Evolutionary conservation across 2,329 filamentous ascomycete genomes (phyloP).

Genomic region (Cytospora paraplurivora): DNA sequence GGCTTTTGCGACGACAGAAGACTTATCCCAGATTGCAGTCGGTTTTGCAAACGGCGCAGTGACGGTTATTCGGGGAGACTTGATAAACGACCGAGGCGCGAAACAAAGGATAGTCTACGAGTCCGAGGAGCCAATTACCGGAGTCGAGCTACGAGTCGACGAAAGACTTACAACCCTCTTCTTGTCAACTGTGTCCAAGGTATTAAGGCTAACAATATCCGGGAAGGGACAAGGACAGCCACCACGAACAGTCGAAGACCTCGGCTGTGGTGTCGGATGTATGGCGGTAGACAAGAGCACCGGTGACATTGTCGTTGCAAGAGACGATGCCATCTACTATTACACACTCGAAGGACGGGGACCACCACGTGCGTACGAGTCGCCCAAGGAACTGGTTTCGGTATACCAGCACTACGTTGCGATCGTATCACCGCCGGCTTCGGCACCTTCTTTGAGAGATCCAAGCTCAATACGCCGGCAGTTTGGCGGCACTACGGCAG

Average conservation of each 20-base stretch:
- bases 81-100: constrained; percentile 92
- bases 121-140: constrained; percentile 93
- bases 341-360: constrained; percentile 85
- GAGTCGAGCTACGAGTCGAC: constrained; percentile 73
- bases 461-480: constrained; percentile 67
- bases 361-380: constrained; percentile 87
- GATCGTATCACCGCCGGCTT: constrained; percentile 74
- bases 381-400: constrained; percentile 79
- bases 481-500: constrained; percentile 72
- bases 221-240: constrained; percentile 88
- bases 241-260: constrained; percentile 84
- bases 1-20: constrained; percentile 82
- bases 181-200: constrained; percentile 85
- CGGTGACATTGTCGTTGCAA: constrained; percentile 85
- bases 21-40: constrained; percentile 89
- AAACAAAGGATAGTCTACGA: constrained; percentile 95
- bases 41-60: constrained; percentile 96
- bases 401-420: constrained; percentile 85
- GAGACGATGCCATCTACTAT: constrained; percentile 94
- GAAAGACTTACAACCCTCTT: constrained; percentile 74
- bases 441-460: constrained; percentile 52
- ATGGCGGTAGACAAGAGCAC: constrained; percentile 83
- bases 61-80: constrained; percentile 87
- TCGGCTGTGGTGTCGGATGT: constrained; percentile 89
- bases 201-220: constrained; percentile 83